Conservation (phyloP, 2,329 filamentous ascomycete genomes). For the Pseudopyricularia cyperi region DNA sequence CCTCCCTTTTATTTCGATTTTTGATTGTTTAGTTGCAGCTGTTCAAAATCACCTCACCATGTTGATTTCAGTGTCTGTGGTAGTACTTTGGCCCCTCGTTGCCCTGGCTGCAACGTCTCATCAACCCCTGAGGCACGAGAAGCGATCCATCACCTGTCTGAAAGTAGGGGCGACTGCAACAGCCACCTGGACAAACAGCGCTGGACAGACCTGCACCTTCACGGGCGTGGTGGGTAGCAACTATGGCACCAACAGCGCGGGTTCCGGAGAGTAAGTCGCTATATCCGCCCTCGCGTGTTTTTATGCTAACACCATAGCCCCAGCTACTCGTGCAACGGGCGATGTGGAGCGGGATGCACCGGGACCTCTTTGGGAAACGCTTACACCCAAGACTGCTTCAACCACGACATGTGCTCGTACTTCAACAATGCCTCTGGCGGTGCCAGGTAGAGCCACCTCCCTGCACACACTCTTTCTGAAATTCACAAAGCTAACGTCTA, state of each 20-base stretch:
- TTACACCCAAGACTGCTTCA: background rate
- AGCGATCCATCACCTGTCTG: background rate
- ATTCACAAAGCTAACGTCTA: background rate
- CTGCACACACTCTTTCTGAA: background rate
- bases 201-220: background rate
- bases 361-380: background rate
- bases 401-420: background rate
- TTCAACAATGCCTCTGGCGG: background rate
- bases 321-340: background rate
- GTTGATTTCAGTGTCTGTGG: background rate
- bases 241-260: background rate
- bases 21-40: background rate
- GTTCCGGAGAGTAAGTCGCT: background rate
- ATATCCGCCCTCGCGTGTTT: too few relatives aligned
- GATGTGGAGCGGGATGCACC: background rate
- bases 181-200: background rate
- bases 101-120: background rate
- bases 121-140: background rate
- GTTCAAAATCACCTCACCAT: too few relatives aligned
- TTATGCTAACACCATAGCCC: too few relatives aligned
- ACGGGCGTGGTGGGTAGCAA: background rate
- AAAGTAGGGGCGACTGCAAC: background rate
- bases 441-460: background rate
- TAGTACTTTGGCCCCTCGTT: background rate
- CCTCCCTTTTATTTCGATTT: background rate